Conservation (phyloP, 148 eudicot genomes). For the Gaultheria prostrata region DNA sequence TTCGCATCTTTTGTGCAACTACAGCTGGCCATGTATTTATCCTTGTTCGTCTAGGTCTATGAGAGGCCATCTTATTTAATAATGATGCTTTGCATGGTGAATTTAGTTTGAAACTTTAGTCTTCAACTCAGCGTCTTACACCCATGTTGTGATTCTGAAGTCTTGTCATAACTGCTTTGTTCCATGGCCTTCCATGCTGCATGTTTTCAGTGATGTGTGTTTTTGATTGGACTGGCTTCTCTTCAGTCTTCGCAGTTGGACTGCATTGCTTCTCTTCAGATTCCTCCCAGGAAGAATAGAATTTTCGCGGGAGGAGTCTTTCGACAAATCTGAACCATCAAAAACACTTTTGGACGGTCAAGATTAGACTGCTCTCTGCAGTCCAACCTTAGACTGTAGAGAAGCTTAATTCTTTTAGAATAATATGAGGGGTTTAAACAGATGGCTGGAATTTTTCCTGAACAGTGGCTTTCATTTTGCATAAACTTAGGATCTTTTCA, state of each 20-base stretch:
- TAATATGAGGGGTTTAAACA: neutral
- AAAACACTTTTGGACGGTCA: too few relatives aligned
- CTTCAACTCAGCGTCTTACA: neutral
- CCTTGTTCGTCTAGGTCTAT: neutral
- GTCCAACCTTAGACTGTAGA: too few relatives aligned
- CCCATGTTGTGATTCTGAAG: neutral
- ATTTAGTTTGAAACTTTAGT: neutral
- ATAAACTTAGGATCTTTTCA: conserved; percentile 27
- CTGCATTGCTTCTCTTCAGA: too few relatives aligned
- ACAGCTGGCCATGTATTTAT: neutral
- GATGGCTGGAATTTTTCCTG: neutral
- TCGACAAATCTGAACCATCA: too few relatives aligned
- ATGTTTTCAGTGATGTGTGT: neutral
- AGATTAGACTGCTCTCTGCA: too few relatives aligned
- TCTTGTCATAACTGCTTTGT: neutral
- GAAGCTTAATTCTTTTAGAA: neutral
- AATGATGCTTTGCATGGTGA: neutral
- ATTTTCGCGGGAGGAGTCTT: too few relatives aligned
- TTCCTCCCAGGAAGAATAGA: too few relatives aligned
- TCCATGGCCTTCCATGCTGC: conserved; percentile 3
- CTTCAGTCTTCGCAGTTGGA: too few relatives aligned
- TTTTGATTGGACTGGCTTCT: too few relatives aligned
- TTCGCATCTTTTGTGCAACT: neutral
- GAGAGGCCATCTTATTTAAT: neutral
- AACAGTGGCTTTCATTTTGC: conserved; percentile 15